Conservation (phyloP, 2,329 filamentous ascomycete species). For the Phialophora tarda region DNA sequence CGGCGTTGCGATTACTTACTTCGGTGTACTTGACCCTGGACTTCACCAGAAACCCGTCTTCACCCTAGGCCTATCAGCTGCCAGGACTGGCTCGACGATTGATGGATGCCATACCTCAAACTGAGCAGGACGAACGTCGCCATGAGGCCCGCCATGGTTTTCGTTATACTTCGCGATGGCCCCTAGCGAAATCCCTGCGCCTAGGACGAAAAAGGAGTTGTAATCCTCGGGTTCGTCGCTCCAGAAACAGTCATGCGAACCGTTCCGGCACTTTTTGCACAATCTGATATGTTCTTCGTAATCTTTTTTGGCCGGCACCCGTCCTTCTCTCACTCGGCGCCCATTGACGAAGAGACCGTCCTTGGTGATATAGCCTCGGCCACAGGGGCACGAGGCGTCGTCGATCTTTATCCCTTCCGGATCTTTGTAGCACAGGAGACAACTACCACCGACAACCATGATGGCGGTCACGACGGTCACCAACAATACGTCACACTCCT, state of each 20-base stretch:
- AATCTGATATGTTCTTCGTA: neutral
- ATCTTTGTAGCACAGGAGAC: neutral
- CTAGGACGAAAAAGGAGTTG: neutral
- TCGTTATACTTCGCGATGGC: neutral
- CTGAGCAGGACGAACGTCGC: neutral
- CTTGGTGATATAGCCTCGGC: neutral
- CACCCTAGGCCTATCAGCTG: neutral
- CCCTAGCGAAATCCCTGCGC: neutral
- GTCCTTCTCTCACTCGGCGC: neutral
- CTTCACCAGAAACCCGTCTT: neutral
- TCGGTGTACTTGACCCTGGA: neutral
- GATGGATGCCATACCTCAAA: neutral
- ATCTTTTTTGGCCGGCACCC: neutral
- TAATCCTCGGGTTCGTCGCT: neutral
- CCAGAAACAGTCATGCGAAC: neutral
- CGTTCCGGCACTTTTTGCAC: neutral
- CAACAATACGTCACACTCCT: neutral
- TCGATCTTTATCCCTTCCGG: neutral
- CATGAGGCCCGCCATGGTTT: neutral
- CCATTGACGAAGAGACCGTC: conserved; percentile 2
- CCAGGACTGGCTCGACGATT: neutral
- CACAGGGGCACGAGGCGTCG: neutral
- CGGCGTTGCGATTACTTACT: neutral
- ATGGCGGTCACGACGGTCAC: neutral
- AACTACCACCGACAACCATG: conserved; percentile 1